These are phyloP conservation scores for Puccinia novopanici DNA, from an alignment of 1,284 basidiomycete species.

Conservation along the genomic window DNA sequence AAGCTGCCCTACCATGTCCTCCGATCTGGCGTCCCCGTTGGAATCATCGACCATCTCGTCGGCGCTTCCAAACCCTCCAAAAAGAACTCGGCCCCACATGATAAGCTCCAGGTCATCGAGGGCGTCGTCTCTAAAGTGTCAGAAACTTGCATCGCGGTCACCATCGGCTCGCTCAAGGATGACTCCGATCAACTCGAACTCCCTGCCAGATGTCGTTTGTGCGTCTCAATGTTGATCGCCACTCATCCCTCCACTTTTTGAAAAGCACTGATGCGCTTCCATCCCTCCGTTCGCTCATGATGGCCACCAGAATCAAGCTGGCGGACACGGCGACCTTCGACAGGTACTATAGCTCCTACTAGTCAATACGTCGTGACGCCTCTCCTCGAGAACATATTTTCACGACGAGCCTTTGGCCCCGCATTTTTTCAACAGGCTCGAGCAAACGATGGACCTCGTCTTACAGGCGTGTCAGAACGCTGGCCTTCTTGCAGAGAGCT, in stretches of 20 bases:
- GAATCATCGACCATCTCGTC: slow-evolving; percentile 52
- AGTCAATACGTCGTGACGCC: too few relatives aligned
- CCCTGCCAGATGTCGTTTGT: slow-evolving; percentile 67
- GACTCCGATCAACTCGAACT: slow-evolving; percentile 72
- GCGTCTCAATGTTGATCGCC: slow-evolving; percentile 61
- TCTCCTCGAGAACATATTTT: background rate
- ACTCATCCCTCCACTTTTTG: slow-evolving; percentile 71
- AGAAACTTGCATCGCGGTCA: slow-evolving; percentile 25
- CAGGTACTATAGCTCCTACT: slow-evolving; percentile 64
- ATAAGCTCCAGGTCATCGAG: slow-evolving; percentile 61
- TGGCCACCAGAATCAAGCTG: slow-evolving; percentile 68
- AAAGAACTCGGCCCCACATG: slow-evolving; percentile 58
- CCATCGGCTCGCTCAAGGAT: slow-evolving; percentile 63
- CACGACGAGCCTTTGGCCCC: background rate
- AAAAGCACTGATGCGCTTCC: slow-evolving; percentile 63
- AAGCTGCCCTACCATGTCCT: slow-evolving; percentile 81
- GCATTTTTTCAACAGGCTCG: slow-evolving; percentile 2
- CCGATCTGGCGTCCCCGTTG: slow-evolving; percentile 62
- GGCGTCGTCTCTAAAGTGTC: slow-evolving; percentile 79
- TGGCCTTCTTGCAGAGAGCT: background rate
- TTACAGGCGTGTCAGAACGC: slow-evolving; percentile 2
- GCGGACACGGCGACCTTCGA: slow-evolving; percentile 91
- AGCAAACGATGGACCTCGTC: slow-evolving; percentile 16
- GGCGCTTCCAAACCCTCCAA: slow-evolving; percentile 61
- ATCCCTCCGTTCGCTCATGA: background rate